Evolutionary conservation across 352 stramenopile genomes (phyloP).

Genomic region (Phytophthora crassamura): DNA sequence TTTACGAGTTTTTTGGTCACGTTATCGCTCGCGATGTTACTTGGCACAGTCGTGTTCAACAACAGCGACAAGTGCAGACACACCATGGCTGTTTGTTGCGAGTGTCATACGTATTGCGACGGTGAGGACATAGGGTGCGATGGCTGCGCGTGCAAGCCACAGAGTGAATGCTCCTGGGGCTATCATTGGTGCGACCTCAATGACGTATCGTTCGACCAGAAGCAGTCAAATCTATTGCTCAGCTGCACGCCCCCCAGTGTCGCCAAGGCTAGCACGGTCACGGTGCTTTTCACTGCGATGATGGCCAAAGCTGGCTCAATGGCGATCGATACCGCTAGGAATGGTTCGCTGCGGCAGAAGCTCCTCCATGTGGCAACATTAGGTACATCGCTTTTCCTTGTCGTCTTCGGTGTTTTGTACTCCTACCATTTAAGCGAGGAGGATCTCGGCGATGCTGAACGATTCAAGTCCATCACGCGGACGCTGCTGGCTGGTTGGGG

Average conservation of each 20-base stretch:
- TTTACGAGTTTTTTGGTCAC: conserved; percentile 15
- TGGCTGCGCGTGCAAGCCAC: conserved; percentile 13
- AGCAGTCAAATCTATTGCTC: neutral
- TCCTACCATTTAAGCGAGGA: conserved; percentile 8
- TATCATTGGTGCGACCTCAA: no score
- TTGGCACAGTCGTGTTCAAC: conserved; percentile 28
- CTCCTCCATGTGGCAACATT: neutral
- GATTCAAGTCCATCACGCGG: neutral
- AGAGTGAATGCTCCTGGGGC: neutral
- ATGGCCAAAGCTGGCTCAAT: conserved; percentile 9
- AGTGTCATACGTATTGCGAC: conserved; percentile 10
- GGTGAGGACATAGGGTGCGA: conserved; percentile 5
- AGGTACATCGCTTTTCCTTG: neutral
- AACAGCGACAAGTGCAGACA: conserved; percentile 23
- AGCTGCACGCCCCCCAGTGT: conserved; percentile 5
- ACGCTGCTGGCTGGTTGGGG: conserved; percentile 12
- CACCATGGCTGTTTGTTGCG: no score
- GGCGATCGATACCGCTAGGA: conserved; percentile 2
- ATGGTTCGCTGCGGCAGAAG: conserved; percentile 13
- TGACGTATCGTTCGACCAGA: no score
- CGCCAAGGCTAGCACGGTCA: conserved; percentile 9
- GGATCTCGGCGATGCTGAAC: neutral
- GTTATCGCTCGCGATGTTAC: conserved; percentile 19
- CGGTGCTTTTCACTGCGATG: conserved; percentile 13
- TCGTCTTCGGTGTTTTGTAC: conserved; percentile 18